Base-by-base conservation (phyloP, 192 early-diverging fungal genomes). In the Spizellomyces punctatus region DNA sequence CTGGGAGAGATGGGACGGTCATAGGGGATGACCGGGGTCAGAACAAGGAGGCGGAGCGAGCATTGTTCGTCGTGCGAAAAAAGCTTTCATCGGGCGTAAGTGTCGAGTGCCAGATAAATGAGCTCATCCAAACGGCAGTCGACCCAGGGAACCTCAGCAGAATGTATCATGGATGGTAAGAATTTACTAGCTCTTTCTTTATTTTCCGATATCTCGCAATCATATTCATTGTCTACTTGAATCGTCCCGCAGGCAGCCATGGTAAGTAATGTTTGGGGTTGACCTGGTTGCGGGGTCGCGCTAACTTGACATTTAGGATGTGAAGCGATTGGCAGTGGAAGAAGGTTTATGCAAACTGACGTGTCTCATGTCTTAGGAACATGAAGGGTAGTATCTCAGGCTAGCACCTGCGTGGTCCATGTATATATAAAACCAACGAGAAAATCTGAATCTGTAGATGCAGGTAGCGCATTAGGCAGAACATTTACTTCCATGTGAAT, bases 51-150 rank as follows among this genome's bases (percentile, higher is more conserved):
- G 91, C 91, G 5, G 85, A 87, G 9, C 67, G 89, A 49, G 89
- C 90, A 5, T 79, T 92, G 10, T 67, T 86, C 61, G 83, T 84
- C 8, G 87, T 93, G 10, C 74, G 74, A 16, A 81, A 85, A 69
- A 91, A 91, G 56, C 76, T 92, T 41, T 78, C 78, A 17, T 78
- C 79, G 8, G 55, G 61, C 17, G 79, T 92, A 43, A 88, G 87
- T 57, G 83, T 86, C 8, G 88, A 93, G 66, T 91, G 87, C 46
- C 86, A 89, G 71, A 82, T 92, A 17, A 89, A 89, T 63, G 91
- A 92, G 66, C 81, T 93, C 59, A 82, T 93, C 41, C 82, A 87
- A 66, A 85, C 78, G 27, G 91, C 91, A 5, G 88, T 84, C 6
- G 85, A 89, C 66, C 71, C 81, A 14, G 58, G 71, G 17, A 82